These are phyloP conservation scores for Triticum monococcum DNA, from an alignment of 176 grass and related monocot genomes.

Conservation along the genomic window DNA sequence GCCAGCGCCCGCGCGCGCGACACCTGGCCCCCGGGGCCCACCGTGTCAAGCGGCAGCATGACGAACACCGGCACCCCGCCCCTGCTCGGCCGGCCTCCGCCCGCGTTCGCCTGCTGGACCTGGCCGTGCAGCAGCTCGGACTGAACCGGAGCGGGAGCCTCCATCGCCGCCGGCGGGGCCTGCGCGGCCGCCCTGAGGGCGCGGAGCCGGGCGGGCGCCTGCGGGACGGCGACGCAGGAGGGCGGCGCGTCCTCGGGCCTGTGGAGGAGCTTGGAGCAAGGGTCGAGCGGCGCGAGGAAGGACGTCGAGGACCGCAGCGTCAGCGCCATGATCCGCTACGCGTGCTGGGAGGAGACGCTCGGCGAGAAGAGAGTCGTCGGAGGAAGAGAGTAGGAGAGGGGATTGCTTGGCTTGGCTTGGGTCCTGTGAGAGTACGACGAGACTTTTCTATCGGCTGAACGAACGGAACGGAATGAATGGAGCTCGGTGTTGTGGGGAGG, in stretches of 20 bases:
- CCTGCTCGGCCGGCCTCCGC: background rate
- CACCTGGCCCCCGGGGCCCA: conserved; percentile 50
- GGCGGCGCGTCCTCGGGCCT: conserved; percentile 45
- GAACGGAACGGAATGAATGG: background rate
- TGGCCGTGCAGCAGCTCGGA: conserved; percentile 46
- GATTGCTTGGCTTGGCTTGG: background rate
- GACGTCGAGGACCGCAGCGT: conserved; percentile 57
- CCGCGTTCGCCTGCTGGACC: background rate
- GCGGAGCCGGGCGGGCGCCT: conserved; percentile 3
- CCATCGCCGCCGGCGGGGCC: background rate
- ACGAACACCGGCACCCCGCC: conserved; percentile 76
- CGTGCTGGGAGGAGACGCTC: background rate
- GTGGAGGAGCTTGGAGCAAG: conserved; percentile 48
- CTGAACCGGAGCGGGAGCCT: background rate
- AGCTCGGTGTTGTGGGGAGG: background rate
- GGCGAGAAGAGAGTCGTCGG: background rate
- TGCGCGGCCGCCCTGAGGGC: background rate
- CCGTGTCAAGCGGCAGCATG: conserved; percentile 91
- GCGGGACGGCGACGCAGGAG: conserved; percentile 25
- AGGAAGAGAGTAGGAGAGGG: background rate
- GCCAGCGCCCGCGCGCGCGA: conserved; percentile 51
- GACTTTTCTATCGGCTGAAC: background rate
- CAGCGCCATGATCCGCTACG: conserved; percentile 53
- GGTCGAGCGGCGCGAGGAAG: conserved; percentile 49
- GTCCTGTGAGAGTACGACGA: background rate